A percentile compares a stretch with the other conserved stretches of the same genome.
Evolutionary conservation across 805 yeast genomes (phyloP).

Genomic region (Saccharomycopsis fermentans): DNA sequence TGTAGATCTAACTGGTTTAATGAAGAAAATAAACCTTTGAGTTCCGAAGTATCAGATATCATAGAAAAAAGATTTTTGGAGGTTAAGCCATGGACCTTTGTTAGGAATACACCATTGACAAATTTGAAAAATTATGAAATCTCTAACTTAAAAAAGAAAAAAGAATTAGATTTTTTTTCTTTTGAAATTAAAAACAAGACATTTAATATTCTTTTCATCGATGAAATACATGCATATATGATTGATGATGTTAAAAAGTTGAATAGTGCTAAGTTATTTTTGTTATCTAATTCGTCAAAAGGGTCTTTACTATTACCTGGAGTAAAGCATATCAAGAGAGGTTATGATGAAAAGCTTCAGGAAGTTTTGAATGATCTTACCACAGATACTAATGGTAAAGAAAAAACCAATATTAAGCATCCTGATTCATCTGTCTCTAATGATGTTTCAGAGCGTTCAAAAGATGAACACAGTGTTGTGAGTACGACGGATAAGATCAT

Average conservation of each 20-base stretch:
- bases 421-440: not conserved
- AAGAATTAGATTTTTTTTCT: constrained; percentile 4
- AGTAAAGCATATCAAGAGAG: constrained; percentile 7
- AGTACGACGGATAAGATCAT: not conserved
- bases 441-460: not conserved
- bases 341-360: constrained; percentile 8
- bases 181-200: not conserved
- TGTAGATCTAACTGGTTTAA: constrained; percentile 82
- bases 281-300: constrained; percentile 10
- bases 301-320: constrained; percentile 8
- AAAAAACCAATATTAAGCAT: not conserved
- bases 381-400: constrained; percentile 3
- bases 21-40: constrained; percentile 45
- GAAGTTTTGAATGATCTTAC: constrained; percentile 19
- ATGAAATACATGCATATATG: constrained; percentile 10
- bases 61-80: constrained; percentile 47
- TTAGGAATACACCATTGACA: not conserved
- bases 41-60: constrained; percentile 38
- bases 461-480: not conserved
- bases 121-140: not conserved
- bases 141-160: constrained; percentile 5
- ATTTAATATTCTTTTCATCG: constrained; percentile 7
- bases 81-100: constrained; percentile 26
- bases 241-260: constrained; percentile 9
- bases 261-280: constrained; percentile 7